These are phyloP conservation scores for Trichoderma simmonsii DNA, from an alignment of 2,329 filamentous ascomycete species.

Conservation along the genomic window DNA sequence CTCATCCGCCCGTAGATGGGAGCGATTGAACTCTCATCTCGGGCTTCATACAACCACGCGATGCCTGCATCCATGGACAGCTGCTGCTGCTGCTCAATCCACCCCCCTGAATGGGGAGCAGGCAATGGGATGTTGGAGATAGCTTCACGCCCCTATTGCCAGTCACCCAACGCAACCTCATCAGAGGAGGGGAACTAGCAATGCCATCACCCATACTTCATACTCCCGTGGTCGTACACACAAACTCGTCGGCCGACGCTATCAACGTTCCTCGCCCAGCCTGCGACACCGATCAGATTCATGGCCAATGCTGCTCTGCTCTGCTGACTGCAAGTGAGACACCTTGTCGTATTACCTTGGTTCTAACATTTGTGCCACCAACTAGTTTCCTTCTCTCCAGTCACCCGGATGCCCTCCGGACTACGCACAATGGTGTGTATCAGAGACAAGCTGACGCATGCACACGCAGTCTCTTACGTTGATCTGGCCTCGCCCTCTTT, in stretches of 20 bases:
- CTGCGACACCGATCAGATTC: slow-evolving; percentile 1
- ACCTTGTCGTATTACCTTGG: slow-evolving; percentile 1
- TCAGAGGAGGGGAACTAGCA: neutral
- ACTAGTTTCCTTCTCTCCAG: neutral
- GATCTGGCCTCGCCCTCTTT: neutral
- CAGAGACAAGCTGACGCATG: slow-evolving; percentile 16
- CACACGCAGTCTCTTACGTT: neutral
- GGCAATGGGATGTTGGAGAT: neutral
- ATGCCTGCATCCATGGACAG: neutral
- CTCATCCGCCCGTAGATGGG: neutral
- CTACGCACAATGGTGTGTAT: slow-evolving; percentile 3
- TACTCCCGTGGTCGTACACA: slow-evolving; percentile 2
- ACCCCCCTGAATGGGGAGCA: neutral
- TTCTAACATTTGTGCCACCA: neutral
- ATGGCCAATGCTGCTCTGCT: neutral
- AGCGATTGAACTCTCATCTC: neutral
- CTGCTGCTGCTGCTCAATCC: neutral
- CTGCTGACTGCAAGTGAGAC: slow-evolving; percentile 11
- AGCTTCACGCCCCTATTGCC: neutral
- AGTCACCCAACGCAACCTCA: neutral
- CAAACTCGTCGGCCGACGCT: slow-evolving; percentile 12
- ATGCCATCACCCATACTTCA: slow-evolving; percentile 14
- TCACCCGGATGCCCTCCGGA: slow-evolving; percentile 10
- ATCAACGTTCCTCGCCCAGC: neutral
- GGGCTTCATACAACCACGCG: neutral